A percentile compares a stretch with the other conserved stretches of the same genome.
phyloP scores from a whole-genome alignment of 2,329 filamentous ascomycete species.

The Thielaviopsis musarum region DNA sequence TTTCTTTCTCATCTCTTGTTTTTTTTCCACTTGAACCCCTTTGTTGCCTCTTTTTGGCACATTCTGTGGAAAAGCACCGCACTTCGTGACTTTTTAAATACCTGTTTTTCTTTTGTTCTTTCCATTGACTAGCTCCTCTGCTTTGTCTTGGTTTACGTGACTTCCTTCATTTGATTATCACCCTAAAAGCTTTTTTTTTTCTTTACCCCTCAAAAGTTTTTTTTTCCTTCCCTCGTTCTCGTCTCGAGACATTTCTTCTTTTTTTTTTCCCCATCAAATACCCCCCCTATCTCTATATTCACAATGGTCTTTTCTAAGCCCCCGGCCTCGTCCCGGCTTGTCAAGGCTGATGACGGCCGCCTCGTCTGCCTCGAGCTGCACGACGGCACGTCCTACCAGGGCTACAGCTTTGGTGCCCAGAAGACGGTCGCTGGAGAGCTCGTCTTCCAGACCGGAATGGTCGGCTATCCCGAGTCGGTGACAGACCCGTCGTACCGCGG shows the following conservation, averaged over 20 bases:
- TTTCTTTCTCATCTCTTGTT: slow-evolving; percentile 2
- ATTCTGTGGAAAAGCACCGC: neutral
- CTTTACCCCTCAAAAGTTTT: neutral
- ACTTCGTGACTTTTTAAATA: neutral
- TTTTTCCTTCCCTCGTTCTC: neutral
- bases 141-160: slow-evolving; percentile 11
- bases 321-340: slow-evolving; percentile 45
- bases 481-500: slow-evolving; percentile 78
- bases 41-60: slow-evolving; percentile 12
- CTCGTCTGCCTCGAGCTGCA: slow-evolving; percentile 80
- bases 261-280: neutral
- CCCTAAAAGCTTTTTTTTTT: slow-evolving; percentile 5
- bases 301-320: slow-evolving; percentile 22
- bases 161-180: slow-evolving; percentile 7
- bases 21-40: slow-evolving; percentile 4
- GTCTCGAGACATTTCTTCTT: neutral
- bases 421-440: slow-evolving; percentile 93
- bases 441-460: slow-evolving; percentile 99
- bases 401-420: slow-evolving; percentile 88
- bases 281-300: neutral
- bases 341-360: slow-evolving; percentile 35
- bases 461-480: slow-evolving; percentile 89
- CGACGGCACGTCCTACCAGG: slow-evolving; percentile 81
- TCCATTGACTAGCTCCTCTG: slow-evolving; percentile 15
- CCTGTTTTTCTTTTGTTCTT: slow-evolving; percentile 10